phyloP scores from a whole-genome alignment of 441 rosid species.

The Jatropha multifida region DNA sequence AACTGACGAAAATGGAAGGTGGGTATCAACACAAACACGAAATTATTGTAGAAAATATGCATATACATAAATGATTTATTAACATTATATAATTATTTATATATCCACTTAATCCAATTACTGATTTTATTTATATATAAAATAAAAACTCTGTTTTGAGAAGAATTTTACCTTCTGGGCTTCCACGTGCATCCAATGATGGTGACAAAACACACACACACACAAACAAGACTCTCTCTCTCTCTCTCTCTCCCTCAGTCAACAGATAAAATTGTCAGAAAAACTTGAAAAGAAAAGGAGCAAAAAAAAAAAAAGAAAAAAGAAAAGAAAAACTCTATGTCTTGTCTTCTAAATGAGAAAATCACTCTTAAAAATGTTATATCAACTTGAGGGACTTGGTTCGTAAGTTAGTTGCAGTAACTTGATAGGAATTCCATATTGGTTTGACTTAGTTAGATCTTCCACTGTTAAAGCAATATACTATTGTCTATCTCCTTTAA shows the following conservation, averaged over 20 bases:
- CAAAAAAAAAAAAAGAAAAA: not conserved
- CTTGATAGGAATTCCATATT: no score
- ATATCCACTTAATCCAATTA: constrained; percentile 16
- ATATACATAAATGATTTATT: not conserved
- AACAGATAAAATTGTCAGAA: constrained; percentile 21
- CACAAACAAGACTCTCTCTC: constrained; percentile 14
- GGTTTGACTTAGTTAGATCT: no score
- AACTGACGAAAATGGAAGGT: constrained; percentile 32
- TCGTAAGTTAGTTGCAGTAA: no score
- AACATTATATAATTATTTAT: constrained; percentile 17
- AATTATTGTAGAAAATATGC: constrained; percentile 22
- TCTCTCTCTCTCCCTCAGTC: constrained; percentile 7
- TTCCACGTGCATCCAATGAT: constrained; percentile 60
- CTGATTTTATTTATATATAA: not conserved
- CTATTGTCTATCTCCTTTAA: no score
- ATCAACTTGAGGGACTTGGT: no score
- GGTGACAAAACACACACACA: constrained; percentile 40
- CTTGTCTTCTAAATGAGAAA: not conserved
- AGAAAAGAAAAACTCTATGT: not conserved
- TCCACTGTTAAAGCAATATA: no score
- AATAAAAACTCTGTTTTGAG: constrained; percentile 24
- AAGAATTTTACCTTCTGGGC: constrained; percentile 43
- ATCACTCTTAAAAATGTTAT: not conserved
- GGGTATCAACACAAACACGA: constrained; percentile 35
- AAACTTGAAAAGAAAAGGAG: no score